Percentiles rank a stretch among this genome's conserved stretches.
Conservation (phyloP, 2,329 filamentous ascomycete genomes). For the Ustilaginoidea virens region DNA sequence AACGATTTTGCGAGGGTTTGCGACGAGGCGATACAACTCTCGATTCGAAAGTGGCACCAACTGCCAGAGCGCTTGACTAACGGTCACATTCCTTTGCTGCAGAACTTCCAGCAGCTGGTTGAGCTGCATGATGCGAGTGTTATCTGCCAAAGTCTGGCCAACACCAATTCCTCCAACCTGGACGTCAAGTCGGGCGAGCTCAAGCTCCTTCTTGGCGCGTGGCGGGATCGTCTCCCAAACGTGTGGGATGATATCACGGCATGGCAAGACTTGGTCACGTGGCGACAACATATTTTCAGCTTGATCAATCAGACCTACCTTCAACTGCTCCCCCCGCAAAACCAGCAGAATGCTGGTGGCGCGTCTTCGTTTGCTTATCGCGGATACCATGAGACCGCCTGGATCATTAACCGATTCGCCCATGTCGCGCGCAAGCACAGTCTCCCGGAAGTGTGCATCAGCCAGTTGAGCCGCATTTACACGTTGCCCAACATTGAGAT, state of each 20-base stretch:
- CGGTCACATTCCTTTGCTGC: constrained; percentile 83
- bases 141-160: constrained; percentile 80
- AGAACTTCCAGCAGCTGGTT: constrained; percentile 96
- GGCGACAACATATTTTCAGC: constrained; percentile 97
- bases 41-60: constrained; percentile 97
- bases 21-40: constrained; percentile 93
- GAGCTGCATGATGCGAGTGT: constrained; percentile 95
- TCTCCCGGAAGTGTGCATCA: constrained; percentile 93
- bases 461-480: constrained; percentile 92
- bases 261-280: constrained; percentile 99
- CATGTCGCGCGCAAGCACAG: constrained; percentile 96
- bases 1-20: constrained; percentile 79
- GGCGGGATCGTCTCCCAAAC: constrained; percentile 90
- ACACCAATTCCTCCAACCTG: constrained; percentile 71
- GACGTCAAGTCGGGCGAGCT: constrained; percentile 92
- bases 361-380: constrained; percentile 85
- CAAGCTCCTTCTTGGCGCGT: constrained; percentile 83
- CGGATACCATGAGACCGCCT: constrained; percentile 95
- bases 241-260: constrained; percentile 99
- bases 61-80: constrained; percentile 87
- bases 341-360: constrained; percentile 61
- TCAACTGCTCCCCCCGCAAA: constrained; percentile 62
- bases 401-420: constrained; percentile 98
- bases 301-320: constrained; percentile 94
- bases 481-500: constrained; percentile 99